These are phyloP conservation scores for Kwoniella mangroviensis DNA, from an alignment of 768 basidiomycete species.

Conservation along the genomic window DNA sequence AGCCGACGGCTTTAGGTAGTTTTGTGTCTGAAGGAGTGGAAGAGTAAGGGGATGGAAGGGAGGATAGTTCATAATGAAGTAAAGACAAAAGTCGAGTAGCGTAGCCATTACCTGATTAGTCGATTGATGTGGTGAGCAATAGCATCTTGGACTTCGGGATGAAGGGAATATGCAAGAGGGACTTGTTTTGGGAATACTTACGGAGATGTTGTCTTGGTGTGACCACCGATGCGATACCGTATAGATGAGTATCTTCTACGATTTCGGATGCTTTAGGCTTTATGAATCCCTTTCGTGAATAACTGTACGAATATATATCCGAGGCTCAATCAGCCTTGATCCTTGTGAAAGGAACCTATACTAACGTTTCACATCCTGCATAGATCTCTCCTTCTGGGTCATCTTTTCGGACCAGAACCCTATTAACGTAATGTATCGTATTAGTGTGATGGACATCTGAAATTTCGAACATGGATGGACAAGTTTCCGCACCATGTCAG, in stretches of 20 bases:
- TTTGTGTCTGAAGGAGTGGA: conserved; percentile 4
- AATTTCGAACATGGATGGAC: too few species aligned
- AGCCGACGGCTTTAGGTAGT: conserved; percentile 29
- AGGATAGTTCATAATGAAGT: conserved; percentile 38
- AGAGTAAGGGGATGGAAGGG: conserved; percentile 20
- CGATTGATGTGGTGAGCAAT: background rate
- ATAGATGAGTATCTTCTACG: conserved; percentile 27
- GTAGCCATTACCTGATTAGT: conserved; percentile 37
- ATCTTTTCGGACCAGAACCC: conserved; percentile 41
- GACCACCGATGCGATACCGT: conserved; percentile 44
- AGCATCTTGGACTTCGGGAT: too few species aligned
- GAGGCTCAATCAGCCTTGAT: background rate
- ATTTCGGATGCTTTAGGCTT: conserved; percentile 20
- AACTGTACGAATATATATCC: too few species aligned
- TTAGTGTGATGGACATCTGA: background rate
- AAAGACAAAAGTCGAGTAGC: conserved; percentile 40
- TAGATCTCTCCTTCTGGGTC: conserved; percentile 37
- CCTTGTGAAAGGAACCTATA: background rate
- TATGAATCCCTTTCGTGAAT: conserved; percentile 28
- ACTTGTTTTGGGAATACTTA: too few species aligned
- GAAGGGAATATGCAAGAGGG: too few species aligned
- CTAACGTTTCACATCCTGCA: conserved; percentile 43
- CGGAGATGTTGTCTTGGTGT: conserved; percentile 40
- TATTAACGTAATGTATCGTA: background rate
- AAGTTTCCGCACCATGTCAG: conserved; percentile 24